These are phyloP conservation scores for Aspergillus sp. DNA, from an alignment of 2,329 filamentous ascomycete genomes.

Conservation along the genomic window DNA sequence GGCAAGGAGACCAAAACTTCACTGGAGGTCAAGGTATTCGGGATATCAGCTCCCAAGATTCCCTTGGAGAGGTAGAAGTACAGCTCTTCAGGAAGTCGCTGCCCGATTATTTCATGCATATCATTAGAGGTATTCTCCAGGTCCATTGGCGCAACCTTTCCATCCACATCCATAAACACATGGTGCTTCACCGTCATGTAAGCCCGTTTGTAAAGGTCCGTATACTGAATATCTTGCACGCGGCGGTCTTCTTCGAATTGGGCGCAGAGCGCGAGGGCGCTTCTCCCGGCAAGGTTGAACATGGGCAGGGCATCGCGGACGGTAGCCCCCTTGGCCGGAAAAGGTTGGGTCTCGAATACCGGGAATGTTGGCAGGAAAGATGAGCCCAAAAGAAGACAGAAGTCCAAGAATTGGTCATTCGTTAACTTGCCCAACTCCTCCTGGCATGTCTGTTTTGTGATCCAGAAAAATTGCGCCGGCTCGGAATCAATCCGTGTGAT, in stretches of 20 bases:
- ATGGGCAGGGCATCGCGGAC: slow-evolving; percentile 73
- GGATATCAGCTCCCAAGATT: slow-evolving; percentile 68
- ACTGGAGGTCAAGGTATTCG: slow-evolving; percentile 75
- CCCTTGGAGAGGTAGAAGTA: slow-evolving; percentile 84
- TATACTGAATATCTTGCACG: slow-evolving; percentile 64
- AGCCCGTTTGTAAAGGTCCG: slow-evolving; percentile 79
- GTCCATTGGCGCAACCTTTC: slow-evolving; percentile 68
- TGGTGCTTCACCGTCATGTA: slow-evolving; percentile 82
- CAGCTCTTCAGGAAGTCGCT: slow-evolving; percentile 80
- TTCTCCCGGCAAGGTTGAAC: slow-evolving; percentile 59
- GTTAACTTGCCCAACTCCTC: slow-evolving; percentile 57
- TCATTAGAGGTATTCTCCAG: slow-evolving; percentile 69
- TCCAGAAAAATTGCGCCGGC: slow-evolving; percentile 55
- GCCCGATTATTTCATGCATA: slow-evolving; percentile 82
- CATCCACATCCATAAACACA: slow-evolving; percentile 70
- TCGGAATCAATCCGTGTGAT: slow-evolving; percentile 55
- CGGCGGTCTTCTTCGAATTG: slow-evolving; percentile 74
- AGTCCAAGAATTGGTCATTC: slow-evolving; percentile 74
- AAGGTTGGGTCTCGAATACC: slow-evolving; percentile 59
- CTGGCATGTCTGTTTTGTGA: slow-evolving; percentile 63
- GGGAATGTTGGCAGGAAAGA: slow-evolving; percentile 75
- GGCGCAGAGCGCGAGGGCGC: slow-evolving; percentile 65
- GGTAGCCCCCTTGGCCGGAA: slow-evolving; percentile 49
- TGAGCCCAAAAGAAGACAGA: slow-evolving; percentile 74
- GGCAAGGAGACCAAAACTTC: slow-evolving; percentile 76